phyloP scores from a whole-genome alignment of 768 basidiomycete species.

The Artomyces pyxidatus region DNA sequence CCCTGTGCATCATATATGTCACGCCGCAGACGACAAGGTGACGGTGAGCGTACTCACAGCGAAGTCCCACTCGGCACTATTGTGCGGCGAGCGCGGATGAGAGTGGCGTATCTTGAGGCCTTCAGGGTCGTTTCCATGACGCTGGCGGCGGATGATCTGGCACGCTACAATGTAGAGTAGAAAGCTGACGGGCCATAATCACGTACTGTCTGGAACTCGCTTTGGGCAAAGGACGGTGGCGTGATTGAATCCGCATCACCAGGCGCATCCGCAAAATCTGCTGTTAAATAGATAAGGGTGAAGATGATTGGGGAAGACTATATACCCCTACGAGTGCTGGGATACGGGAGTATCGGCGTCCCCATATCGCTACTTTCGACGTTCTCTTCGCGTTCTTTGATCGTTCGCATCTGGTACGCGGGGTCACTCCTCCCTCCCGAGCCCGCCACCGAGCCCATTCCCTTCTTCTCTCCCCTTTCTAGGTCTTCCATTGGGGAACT shows the following conservation, averaged over 20 bases:
- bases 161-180: not conserved
- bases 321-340: too few relatives aligned
- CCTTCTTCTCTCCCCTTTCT: too few relatives aligned
- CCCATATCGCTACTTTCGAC: too few relatives aligned
- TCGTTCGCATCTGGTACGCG: too few relatives aligned
- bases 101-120: constrained; percentile 12
- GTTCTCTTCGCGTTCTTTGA: too few relatives aligned
- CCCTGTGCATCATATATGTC: constrained; percentile 10
- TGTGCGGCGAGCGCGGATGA: constrained; percentile 8
- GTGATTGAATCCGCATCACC: not conserved
- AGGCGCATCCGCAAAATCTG: too few relatives aligned
- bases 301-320: too few relatives aligned
- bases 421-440: too few relatives aligned
- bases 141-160: constrained; percentile 15
- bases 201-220: constrained; percentile 4
- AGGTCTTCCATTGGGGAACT: too few relatives aligned
- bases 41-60: not conserved
- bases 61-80: constrained; percentile 12
- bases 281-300: too few relatives aligned
- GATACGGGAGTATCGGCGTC: too few relatives aligned
- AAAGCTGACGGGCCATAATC: not conserved
- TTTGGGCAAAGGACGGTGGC: constrained; percentile 3
- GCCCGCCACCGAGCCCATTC: too few relatives aligned
- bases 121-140: constrained; percentile 5
- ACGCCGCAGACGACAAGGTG: not conserved